Evolutionary conservation across 1,139 yeast species (phyloP).

Genomic region (Suhomyces atakaporum): DNA sequence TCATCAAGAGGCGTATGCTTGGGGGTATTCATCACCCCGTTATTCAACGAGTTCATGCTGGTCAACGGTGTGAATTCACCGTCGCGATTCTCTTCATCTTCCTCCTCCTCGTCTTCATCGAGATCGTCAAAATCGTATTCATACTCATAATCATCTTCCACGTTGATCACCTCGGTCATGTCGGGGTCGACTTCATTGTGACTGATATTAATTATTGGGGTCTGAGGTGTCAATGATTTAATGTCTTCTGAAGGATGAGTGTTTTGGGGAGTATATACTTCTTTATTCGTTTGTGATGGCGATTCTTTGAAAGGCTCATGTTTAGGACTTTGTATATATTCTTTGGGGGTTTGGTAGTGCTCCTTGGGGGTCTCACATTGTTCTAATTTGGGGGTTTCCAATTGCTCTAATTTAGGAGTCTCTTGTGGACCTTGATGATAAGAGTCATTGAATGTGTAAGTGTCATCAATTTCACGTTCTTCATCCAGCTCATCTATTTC

Average conservation of each 20-base stretch:
- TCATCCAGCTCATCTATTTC: constrained; percentile 10
- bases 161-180: constrained; percentile 5
- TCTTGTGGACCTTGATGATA: too few relatives aligned
- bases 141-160: constrained; percentile 19
- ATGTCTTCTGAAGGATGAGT: neutral
- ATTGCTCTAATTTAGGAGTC: constrained; percentile 2
- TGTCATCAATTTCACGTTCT: neutral
- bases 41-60: constrained; percentile 37
- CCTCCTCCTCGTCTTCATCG: constrained; percentile 20
- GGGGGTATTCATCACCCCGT: constrained; percentile 15
- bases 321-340: too few relatives aligned
- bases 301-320: neutral
- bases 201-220: constrained; percentile 3
- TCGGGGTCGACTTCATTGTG: constrained; percentile 5
- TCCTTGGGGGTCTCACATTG: constrained; percentile 3
- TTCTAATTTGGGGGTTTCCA: constrained; percentile 4
- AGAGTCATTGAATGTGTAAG: too few relatives aligned
- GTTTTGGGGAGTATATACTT: neutral
- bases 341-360: constrained; percentile 4
- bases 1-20: constrained; percentile 13
- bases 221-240: constrained; percentile 1
- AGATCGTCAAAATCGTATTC: constrained; percentile 18
- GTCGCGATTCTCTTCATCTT: constrained; percentile 12
- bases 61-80: constrained; percentile 39
- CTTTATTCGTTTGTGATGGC: neutral